phyloP scores from a whole-genome alignment of 1,284 basidiomycete species.

The Mixia osmundae region DNA sequence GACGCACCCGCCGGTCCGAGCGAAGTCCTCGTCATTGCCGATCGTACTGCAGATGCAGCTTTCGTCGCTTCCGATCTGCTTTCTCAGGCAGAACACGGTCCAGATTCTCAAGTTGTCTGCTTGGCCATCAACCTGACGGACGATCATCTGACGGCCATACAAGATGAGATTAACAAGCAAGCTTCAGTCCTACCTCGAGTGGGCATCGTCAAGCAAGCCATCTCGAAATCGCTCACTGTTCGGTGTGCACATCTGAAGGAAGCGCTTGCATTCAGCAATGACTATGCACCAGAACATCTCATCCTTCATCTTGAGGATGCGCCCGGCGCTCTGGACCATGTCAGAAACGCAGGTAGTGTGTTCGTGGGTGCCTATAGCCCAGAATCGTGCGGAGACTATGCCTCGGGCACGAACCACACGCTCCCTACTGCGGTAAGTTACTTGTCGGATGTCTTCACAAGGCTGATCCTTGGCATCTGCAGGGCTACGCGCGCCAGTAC shows the following conservation, averaged over 20 bases:
- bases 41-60: slow-evolving; percentile 55
- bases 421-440: slow-evolving; percentile 22
- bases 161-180: slow-evolving; percentile 65
- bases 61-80: slow-evolving; percentile 93
- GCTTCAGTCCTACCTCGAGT: slow-evolving; percentile 68
- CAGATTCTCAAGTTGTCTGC: slow-evolving; percentile 92
- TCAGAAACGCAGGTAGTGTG: slow-evolving; percentile 83
- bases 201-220: slow-evolving; percentile 70
- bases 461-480: neutral
- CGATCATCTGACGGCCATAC: slow-evolving; percentile 44
- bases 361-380: slow-evolving; percentile 88
- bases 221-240: slow-evolving; percentile 78
- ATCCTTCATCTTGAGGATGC: slow-evolving; percentile 67
- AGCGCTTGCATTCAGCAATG: slow-evolving; percentile 74
- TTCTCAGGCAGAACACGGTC: slow-evolving; percentile 92
- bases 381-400: slow-evolving; percentile 93
- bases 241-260: slow-evolving; percentile 41
- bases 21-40: slow-evolving; percentile 87
- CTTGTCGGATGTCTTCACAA: neutral
- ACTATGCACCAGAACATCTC: slow-evolving; percentile 92
- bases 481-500: slow-evolving; percentile 85
- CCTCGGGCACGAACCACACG: slow-evolving; percentile 95
- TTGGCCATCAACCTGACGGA: slow-evolving; percentile 48
- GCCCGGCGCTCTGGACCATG: slow-evolving; percentile 34
- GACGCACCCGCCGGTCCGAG: slow-evolving; percentile 99